phyloP scores from a whole-genome alignment of 306 rosid species.

The Casuarina equisetifolia region DNA sequence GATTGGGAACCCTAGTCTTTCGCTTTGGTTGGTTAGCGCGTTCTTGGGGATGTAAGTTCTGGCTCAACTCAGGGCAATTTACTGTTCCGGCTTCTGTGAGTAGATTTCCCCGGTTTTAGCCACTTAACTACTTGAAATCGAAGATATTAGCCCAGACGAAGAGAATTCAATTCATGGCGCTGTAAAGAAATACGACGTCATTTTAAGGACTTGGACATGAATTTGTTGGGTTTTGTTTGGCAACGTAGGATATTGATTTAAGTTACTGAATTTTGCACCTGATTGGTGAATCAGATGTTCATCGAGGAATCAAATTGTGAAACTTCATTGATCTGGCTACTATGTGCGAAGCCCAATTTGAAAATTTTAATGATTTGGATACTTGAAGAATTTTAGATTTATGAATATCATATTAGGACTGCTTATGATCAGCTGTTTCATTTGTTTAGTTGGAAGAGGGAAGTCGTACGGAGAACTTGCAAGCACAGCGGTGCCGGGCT shows the following conservation, averaged over 20 bases:
- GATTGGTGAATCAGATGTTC: neutral
- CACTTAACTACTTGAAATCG: neutral
- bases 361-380: neutral
- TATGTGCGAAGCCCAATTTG: neutral
- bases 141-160: too few species aligned
- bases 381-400: neutral
- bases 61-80: neutral
- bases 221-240: too few species aligned
- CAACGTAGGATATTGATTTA: too few species aligned
- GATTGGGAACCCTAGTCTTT: conserved; percentile 22
- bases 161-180: too few species aligned
- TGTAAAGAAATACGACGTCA: neutral
- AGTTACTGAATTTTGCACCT: neutral
- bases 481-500: conserved; percentile 82
- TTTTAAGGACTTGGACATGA: neutral
- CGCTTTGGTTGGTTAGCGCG: neutral
- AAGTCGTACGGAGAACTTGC: conserved; percentile 67
- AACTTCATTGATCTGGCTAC: conserved; percentile 9
- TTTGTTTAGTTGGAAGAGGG: conserved; percentile 81
- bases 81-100: neutral
- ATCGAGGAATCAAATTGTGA: neutral
- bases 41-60: neutral
- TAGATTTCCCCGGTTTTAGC: neutral
- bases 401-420: neutral
- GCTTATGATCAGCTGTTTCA: conserved; percentile 18